Conservation (phyloP, 768 basidiomycete genomes). For the Mrakia blollopis region DNA sequence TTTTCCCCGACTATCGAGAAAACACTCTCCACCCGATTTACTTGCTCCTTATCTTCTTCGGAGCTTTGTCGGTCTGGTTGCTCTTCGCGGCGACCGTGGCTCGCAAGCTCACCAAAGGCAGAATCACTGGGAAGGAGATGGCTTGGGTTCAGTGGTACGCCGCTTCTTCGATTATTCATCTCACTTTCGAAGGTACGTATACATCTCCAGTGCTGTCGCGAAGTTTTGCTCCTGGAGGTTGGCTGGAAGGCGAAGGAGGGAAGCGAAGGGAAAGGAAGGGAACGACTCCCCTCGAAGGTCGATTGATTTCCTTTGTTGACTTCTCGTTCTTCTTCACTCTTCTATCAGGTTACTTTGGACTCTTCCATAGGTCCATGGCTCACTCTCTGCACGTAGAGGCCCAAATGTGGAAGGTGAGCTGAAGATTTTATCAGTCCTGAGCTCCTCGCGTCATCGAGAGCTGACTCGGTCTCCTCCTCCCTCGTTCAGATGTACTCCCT, state of each 20-base stretch:
- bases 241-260: too few relatives aligned
- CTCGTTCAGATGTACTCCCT: constrained; percentile 33
- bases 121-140: constrained; percentile 10
- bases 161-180: constrained; percentile 17
- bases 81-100: neutral
- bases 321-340: neutral
- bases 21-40: constrained; percentile 27
- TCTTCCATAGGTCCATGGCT: constrained; percentile 16
- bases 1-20: constrained; percentile 7
- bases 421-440: too few relatives aligned
- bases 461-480: too few relatives aligned
- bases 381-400: constrained; percentile 13
- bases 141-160: constrained; percentile 24
- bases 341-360: constrained; percentile 29
- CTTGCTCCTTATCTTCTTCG: constrained; percentile 30
- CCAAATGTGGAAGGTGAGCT: constrained; percentile 35
- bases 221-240: neutral
- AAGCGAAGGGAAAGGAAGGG: too few relatives aligned
- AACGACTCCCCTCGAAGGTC: too few relatives aligned
- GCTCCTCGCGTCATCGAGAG: too few relatives aligned
- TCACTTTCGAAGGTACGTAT: constrained; percentile 30
- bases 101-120: neutral
- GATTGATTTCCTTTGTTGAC: too few relatives aligned
- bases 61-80: constrained; percentile 15
- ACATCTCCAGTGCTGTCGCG: neutral